Percentiles rank a stretch among this genome's conserved stretches.
phyloP scores from a whole-genome alignment of 2,329 filamentous ascomycete species.

The Ophiostoma himal-ulmi region DNA sequence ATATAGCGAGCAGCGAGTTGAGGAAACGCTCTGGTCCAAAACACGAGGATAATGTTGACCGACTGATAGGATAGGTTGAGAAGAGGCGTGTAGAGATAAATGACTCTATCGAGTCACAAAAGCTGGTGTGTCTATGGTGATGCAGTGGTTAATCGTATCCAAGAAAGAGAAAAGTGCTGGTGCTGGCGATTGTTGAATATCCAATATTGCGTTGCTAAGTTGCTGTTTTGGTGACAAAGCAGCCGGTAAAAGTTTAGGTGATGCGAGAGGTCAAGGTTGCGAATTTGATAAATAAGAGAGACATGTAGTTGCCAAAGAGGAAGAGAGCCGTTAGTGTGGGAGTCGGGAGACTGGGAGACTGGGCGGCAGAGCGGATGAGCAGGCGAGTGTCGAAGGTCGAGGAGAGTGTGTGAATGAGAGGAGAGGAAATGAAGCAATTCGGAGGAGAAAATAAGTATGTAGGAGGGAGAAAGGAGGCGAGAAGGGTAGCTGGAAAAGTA shows the following conservation, averaged over 20 bases:
- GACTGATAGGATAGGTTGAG: neutral
- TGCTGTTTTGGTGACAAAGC: neutral
- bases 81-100: neutral
- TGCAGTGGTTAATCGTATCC: neutral
- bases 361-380: neutral
- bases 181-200: slow-evolving; percentile 3
- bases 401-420: neutral
- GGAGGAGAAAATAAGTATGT: slow-evolving; percentile 2
- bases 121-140: slow-evolving; percentile 3
- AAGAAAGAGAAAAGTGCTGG: neutral
- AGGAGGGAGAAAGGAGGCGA: slow-evolving; percentile 9
- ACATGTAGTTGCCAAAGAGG: slow-evolving; percentile 1
- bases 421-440: slow-evolving; percentile 1
- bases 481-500: neutral
- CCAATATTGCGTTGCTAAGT: neutral
- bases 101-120: slow-evolving; percentile 11
- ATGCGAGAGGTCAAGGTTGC: slow-evolving; percentile 4
- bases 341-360: neutral
- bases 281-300: slow-evolving; percentile 7
- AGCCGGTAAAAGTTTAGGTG: neutral
- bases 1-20: neutral
- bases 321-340: neutral
- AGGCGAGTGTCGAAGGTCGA: neutral
- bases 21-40: slow-evolving; percentile 1
- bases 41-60: neutral